Evolutionary conservation across 305 asterid genomes (phyloP), one percentile per base, ranked within the genome.

Genomic region (Lippia alba): DNA sequence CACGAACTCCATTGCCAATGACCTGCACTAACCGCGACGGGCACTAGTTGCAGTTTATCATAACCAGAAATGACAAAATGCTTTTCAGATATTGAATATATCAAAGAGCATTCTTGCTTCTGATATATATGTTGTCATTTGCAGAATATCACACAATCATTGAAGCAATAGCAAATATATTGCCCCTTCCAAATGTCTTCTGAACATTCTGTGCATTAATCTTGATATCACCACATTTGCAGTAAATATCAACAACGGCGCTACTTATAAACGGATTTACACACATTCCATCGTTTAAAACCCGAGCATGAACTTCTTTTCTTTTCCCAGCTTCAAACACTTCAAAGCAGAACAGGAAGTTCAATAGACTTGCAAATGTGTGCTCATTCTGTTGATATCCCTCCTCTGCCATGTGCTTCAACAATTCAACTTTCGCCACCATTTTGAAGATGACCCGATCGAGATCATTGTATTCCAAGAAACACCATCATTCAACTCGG

Each of bases 381-480:
- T 88, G 96, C n/a, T 86, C 89, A 14, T 81, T 79, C 87, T 89
- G 81, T n/a, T 40, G 54, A 67, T 74, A 83, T 34, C 93, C 96
- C 67, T 75, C 79, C 33, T 71, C 66, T 2, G 71, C 75, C 97
- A 91, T 89, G 45, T 56, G 51, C 64, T 59, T 81, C 75, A 91
- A 89, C 77, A 86, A 49, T 74, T 75, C 80, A 6, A 94, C 49
- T 77, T 54, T 81, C 89, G 3, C 56, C 71, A 71, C 93, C 96
- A 12, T 88, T 84, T 64, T 84, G 96, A 11, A 84, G 85, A 68
- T 64, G 84, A n/a, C 96, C 97, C 0, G 93, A 79, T 96, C 0
- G 93, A 79, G 62, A 93, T 89, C 91, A 93, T 76, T 4, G 97
- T 93, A 66, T 94, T 91, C 97, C 96, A 91, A 18, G 99, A 85